phyloP scores from a whole-genome alignment of 768 basidiomycete genomes.

The Cantharellus anzutake region DNA sequence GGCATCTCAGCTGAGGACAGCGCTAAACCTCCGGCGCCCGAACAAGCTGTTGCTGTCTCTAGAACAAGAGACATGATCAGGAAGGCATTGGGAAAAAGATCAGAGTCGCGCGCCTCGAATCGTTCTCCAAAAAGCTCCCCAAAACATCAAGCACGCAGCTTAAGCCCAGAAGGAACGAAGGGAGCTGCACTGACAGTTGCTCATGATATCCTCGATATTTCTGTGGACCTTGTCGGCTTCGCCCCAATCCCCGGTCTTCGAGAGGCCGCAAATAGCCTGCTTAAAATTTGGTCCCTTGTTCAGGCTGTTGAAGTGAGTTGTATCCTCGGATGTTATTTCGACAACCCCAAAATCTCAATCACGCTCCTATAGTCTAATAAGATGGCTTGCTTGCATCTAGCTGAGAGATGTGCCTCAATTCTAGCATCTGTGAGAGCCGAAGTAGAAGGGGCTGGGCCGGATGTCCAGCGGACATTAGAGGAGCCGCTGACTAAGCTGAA shows the following conservation, averaged over 20 bases:
- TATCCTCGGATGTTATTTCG: not conserved
- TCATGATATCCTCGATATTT: not conserved
- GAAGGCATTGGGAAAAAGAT: no score
- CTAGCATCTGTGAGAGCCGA: conserved; percentile 45
- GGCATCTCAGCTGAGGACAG: no score
- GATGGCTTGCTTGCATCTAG: conserved; percentile 46
- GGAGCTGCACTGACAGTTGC: not conserved
- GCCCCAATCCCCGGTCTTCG: conserved; percentile 38
- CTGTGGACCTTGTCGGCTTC: conserved; percentile 19
- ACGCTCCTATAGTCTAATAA: conserved; percentile 35
- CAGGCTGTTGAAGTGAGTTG: conserved; percentile 38
- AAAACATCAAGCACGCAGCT: no score
- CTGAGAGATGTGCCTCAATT: conserved; percentile 51
- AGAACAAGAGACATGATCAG: no score
- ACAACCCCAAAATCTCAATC: not conserved
- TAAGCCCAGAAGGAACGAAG: no score
- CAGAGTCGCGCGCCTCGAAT: no score
- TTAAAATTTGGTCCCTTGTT: conserved; percentile 47
- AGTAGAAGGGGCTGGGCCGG: conserved; percentile 35
- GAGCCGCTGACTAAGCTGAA: conserved; percentile 32
- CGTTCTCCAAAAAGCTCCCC: no score
- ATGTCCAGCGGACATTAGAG: conserved; percentile 29
- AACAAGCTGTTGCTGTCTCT: no score
- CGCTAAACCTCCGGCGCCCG: no score
- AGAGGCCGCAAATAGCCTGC: conserved; percentile 30